Evolutionary conservation across 805 yeast genomes (phyloP), one percentile per base, ranked within the genome.

Genomic region (Priceomyces carsonii): DNA sequence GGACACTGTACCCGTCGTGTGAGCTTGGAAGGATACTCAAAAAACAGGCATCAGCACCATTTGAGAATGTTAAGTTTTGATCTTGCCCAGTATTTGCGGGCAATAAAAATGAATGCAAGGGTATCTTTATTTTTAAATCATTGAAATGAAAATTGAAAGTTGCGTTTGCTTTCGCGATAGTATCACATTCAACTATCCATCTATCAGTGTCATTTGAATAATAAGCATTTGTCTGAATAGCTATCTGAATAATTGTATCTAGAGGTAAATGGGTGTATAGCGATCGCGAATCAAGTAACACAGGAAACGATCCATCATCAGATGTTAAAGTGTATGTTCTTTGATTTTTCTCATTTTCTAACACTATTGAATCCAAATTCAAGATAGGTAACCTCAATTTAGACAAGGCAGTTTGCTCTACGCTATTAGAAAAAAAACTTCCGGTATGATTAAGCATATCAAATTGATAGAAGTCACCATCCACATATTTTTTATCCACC

Each of bases 211-310:
- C 61, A 3, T 59, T 53, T 3, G 74, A 69, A 51, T 76, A 85
- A 43, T 69, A 74, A 0, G 91, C 91, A 48, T 80, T 80, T 25
- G 81, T 61, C 56, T 85, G 90, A 17, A 83, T 66, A 0, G 90
- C 87, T 19, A 85, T 57, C 45, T 75, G 76, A 33, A 84, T 66
- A 26, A 85, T 61, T 4, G 76, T 52, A 29, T 73, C 70, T 26
- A 71, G 58, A 0, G 91, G 91, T 22, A 85, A 53, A 50, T 63
- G 73, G 18, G 67, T 68, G 52, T 58, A 73, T 8, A 56, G 42
- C 26, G 71, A 62, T 37, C 86, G 64, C 1, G 85, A 62, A 50
- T 83, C 88, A 14, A 84, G 50, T 4, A 82, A 36, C 0, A 79
- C 81, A 0, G 89, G 83, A 15, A 71, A 57, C 34, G 55, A 66